Conservation (phyloP, 257 asterid genomes). For the Penstemon barbatus region DNA sequence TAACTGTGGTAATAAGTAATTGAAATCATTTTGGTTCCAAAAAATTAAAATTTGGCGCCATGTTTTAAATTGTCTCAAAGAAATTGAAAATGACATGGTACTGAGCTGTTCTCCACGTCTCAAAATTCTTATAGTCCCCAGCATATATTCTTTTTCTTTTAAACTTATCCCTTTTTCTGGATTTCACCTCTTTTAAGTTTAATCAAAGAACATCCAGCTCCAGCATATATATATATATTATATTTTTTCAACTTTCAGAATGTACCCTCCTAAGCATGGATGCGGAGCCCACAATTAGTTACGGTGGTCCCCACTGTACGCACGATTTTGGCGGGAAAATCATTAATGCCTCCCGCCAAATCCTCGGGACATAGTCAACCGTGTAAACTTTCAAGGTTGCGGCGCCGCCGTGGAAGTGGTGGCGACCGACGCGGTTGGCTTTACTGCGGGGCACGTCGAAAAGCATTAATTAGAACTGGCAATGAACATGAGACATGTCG, state of each 20-base stretch:
- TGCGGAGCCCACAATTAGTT: constrained; percentile 14
- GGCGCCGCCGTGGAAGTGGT: constrained; percentile 17
- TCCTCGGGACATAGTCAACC: constrained; percentile 13
- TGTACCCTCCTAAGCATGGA: not conserved
- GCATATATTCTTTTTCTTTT: not conserved
- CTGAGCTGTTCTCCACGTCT: constrained; percentile 26
- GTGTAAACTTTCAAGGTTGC: constrained; percentile 10
- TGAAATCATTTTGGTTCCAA: not conserved
- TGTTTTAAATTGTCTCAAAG: constrained; percentile 23
- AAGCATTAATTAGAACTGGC: not conserved
- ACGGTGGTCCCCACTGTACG: constrained; percentile 14
- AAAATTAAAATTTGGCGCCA: constrained; percentile 31
- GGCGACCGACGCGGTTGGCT: not conserved
- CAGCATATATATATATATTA: too few relatives aligned
- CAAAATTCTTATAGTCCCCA: not conserved
- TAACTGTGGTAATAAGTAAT: too few relatives aligned
- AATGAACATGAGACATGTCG: constrained; percentile 17
- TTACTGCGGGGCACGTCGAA: constrained; percentile 23
- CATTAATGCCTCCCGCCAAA: constrained; percentile 18
- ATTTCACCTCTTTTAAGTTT: constrained; percentile 21
- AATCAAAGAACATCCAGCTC: constrained; percentile 20
- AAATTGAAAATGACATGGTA: constrained; percentile 9
- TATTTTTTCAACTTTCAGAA: not conserved
- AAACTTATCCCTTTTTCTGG: too few relatives aligned
- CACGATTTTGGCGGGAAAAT: constrained; percentile 44